Conservation (phyloP, 495 filamentous ascomycete species). For the Chlorociboria aeruginascens region DNA sequence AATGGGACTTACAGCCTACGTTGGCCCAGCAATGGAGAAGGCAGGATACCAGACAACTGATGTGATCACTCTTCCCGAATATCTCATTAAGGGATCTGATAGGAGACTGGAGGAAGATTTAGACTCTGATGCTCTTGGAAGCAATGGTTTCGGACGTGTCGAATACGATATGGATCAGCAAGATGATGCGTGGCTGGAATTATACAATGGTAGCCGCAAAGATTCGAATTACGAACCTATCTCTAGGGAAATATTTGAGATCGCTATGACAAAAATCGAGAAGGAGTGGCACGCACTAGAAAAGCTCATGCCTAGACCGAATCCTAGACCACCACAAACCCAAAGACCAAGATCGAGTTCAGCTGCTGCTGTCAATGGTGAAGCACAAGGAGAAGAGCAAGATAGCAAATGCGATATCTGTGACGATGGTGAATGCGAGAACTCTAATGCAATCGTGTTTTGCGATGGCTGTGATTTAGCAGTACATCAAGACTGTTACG, state of each 20-base stretch:
- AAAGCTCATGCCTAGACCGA: constrained; percentile 89
- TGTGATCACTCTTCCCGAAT: constrained; percentile 65
- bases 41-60: constrained; percentile 94
- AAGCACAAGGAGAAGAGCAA: constrained; percentile 83
- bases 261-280: constrained; percentile 96
- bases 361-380: constrained; percentile 83
- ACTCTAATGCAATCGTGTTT: constrained; percentile 99
- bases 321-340: constrained; percentile 88
- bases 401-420: constrained; percentile 97
- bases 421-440: constrained; percentile 97
- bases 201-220: constrained; percentile 65
- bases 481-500: constrained; percentile 98
- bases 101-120: constrained; percentile 72
- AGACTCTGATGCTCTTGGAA: constrained; percentile 41
- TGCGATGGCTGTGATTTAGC: constrained; percentile 97
- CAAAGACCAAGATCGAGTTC: constrained; percentile 85
- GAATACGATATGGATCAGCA: constrained; percentile 99
- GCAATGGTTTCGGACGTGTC: constrained; percentile 53
- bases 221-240: constrained; percentile 64
- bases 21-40: constrained; percentile 86
- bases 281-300: constrained; percentile 97
- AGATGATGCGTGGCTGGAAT: constrained; percentile 90
- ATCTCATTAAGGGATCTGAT: constrained; percentile 65
- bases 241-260: constrained; percentile 87
- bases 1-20: constrained; percentile 44